These are phyloP conservation scores for Fusarium domesticum DNA, from an alignment of 2,329 filamentous ascomycete genomes.

Conservation along the genomic window DNA sequence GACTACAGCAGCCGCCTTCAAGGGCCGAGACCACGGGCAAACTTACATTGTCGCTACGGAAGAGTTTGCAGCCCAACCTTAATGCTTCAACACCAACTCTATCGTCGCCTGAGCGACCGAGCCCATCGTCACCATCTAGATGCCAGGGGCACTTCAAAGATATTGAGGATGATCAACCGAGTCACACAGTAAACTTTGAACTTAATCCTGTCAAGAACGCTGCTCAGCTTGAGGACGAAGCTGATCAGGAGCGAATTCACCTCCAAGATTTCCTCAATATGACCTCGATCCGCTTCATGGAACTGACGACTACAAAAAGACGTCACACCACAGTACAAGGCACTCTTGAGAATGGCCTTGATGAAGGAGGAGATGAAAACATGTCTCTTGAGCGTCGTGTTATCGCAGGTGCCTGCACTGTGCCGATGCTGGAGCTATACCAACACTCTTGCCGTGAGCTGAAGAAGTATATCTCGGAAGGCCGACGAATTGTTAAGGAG, in stretches of 20 bases:
- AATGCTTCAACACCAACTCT: conserved; percentile 36
- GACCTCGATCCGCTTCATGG: conserved; percentile 98
- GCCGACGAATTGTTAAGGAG: conserved; percentile 81
- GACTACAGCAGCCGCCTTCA: conserved; percentile 65
- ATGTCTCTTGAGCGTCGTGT: conserved; percentile 72
- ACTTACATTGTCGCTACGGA: conserved; percentile 47
- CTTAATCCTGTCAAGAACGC: conserved; percentile 41
- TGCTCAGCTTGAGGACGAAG: conserved; percentile 46
- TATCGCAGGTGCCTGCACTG: conserved; percentile 83
- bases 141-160: conserved; percentile 55
- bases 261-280: conserved; percentile 91
- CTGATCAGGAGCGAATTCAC: conserved; percentile 62
- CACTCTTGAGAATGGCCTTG: conserved; percentile 41
- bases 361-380: conserved; percentile 46
- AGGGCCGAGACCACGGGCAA: conserved; percentile 66
- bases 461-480: conserved; percentile 95
- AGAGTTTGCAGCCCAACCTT: conserved; percentile 46
- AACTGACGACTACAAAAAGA: conserved; percentile 92
- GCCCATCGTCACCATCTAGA: conserved; percentile 53
- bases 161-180: conserved; percentile 47
- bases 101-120: conserved; percentile 48
- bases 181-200: conserved; percentile 45
- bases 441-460: conserved; percentile 94
- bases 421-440: conserved; percentile 91
- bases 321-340: conserved; percentile 73